Conservation (phyloP, 2,329 filamentous ascomycete genomes). For the Cladosporium sp. region DNA sequence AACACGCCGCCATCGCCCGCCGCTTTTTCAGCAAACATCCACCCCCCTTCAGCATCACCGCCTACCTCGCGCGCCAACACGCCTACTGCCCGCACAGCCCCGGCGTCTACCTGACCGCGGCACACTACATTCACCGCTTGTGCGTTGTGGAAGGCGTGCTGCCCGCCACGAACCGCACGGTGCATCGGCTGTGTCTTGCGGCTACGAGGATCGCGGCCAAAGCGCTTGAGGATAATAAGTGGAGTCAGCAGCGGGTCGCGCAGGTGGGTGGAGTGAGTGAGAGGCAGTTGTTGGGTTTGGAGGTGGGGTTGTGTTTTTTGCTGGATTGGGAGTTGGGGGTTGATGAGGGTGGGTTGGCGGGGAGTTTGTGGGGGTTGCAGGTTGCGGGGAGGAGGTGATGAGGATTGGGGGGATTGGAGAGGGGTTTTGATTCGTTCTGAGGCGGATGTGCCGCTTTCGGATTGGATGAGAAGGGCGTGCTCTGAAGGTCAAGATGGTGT, state of each 20-base stretch:
- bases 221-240: constrained; percentile 83
- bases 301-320: constrained; percentile 67
- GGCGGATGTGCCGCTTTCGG: too few species aligned
- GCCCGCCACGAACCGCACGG: constrained; percentile 76
- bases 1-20: constrained; percentile 80
- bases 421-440: too few species aligned
- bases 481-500: too few species aligned
- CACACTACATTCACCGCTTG: constrained; percentile 79
- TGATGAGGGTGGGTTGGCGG: constrained; percentile 28
- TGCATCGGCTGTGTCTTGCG: constrained; percentile 80
- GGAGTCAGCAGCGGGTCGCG: constrained; percentile 77
- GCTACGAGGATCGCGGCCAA: constrained; percentile 88
- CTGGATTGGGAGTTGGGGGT: constrained; percentile 70
- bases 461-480: too few species aligned
- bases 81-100: constrained; percentile 91
- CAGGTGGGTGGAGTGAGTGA: constrained; percentile 91
- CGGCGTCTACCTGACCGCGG: constrained; percentile 86
- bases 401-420: too few species aligned
- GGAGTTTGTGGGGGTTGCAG: constrained; percentile 32
- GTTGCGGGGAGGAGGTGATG: too few species aligned
- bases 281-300: constrained; percentile 73
- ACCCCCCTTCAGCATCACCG: constrained; percentile 75
- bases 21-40: constrained; percentile 91
- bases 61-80: constrained; percentile 84
- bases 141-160: constrained; percentile 71